These are phyloP conservation scores for Aechmea fasciata DNA, from an alignment of 176 grass and related monocot genomes.

Conservation along the genomic window DNA sequence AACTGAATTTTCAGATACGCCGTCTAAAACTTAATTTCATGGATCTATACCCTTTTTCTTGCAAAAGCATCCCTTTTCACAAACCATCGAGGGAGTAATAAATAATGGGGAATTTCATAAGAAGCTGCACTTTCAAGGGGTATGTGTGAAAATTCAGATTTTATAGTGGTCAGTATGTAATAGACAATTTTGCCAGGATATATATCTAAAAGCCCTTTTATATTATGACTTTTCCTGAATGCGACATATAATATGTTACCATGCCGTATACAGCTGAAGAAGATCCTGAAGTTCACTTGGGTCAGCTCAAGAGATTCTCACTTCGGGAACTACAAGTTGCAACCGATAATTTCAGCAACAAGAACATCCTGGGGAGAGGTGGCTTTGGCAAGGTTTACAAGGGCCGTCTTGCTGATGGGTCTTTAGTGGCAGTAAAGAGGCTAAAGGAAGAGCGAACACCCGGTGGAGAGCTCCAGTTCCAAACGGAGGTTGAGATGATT, in stretches of 20 bases:
- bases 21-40: too few species aligned
- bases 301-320: slow-evolving; percentile 80
- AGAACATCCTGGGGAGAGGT: slow-evolving; percentile 70
- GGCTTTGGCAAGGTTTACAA: slow-evolving; percentile 94
- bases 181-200: not conserved
- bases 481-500: slow-evolving; percentile 80
- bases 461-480: slow-evolving; percentile 66
- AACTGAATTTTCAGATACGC: too few species aligned
- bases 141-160: too few species aligned
- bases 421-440: slow-evolving; percentile 68
- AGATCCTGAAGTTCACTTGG: slow-evolving; percentile 88
- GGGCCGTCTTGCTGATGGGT: slow-evolving; percentile 57
- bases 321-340: slow-evolving; percentile 83
- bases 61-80: too few species aligned
- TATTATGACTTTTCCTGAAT: not conserved
- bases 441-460: slow-evolving; percentile 66
- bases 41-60: too few species aligned
- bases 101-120: not conserved
- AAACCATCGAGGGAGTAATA: too few species aligned
- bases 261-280: slow-evolving; percentile 55
- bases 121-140: too few species aligned
- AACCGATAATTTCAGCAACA: slow-evolving; percentile 74
- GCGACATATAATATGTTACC: not conserved
- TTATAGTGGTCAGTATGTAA: too few species aligned
- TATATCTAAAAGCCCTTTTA: not conserved